Evolutionary conservation across 2,329 filamentous ascomycete species (phyloP).

Genomic region (Metarhizium guizhouense): DNA sequence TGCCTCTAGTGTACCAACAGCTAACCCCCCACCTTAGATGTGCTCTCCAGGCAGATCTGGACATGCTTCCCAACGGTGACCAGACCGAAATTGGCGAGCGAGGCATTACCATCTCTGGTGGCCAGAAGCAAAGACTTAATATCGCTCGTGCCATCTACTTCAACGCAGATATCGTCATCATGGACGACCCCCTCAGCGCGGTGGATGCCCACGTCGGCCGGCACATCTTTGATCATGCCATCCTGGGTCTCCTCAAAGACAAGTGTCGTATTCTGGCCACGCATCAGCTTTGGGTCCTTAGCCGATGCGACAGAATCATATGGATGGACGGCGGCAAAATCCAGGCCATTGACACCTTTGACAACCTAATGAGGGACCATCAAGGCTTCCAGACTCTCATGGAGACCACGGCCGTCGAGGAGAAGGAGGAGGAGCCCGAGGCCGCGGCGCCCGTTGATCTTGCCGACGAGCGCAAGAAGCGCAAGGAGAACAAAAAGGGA

Average conservation of each 20-base stretch:
- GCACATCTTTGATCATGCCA: constrained; percentile 87
- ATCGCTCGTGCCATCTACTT: constrained; percentile 78
- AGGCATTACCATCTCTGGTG: constrained; percentile 90
- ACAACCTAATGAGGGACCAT: constrained; percentile 74
- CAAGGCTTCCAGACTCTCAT: constrained; percentile 74
- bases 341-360: constrained; percentile 79
- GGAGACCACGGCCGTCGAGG: constrained; percentile 71
- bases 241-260: constrained; percentile 76
- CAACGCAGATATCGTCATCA: constrained; percentile 56
- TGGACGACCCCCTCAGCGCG: constrained; percentile 61
- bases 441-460: constrained; percentile 28
- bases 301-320: constrained; percentile 81
- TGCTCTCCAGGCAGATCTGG: constrained; percentile 74
- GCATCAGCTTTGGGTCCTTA: constrained; percentile 89
- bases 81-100: constrained; percentile 89
- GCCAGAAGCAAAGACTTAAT: constrained; percentile 90
- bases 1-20: constrained; percentile 1
- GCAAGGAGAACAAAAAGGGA: constrained; percentile 49
- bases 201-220: constrained; percentile 63
- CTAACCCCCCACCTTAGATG: constrained; percentile 40
- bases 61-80: constrained; percentile 88
- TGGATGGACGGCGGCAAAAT: constrained; percentile 86
- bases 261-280: constrained; percentile 90
- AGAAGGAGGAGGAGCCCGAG: constrained; percentile 43
- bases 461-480: constrained; percentile 28